A percentile compares a stretch with the other conserved stretches of the same genome.
Conservation (phyloP, 1,284 basidiomycete genomes). For the Sanghuangporus sanghuang region DNA sequence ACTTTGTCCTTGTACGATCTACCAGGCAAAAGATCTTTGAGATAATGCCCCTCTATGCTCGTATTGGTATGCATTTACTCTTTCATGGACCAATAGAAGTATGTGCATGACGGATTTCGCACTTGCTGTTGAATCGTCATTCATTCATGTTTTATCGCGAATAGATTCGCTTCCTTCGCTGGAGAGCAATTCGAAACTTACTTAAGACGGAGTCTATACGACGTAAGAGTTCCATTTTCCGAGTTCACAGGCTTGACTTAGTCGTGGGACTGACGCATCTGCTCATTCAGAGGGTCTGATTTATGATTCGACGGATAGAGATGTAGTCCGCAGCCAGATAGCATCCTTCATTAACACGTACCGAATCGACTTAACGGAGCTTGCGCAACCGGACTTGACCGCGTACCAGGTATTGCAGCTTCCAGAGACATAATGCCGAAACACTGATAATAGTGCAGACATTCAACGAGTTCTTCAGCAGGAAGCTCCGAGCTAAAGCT, state of each 20-base stretch:
- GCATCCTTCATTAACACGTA: constrained; percentile 45
- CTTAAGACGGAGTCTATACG: constrained; percentile 40
- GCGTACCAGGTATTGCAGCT: constrained; percentile 27
- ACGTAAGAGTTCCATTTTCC: constrained; percentile 27
- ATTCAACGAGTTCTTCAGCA: constrained; percentile 56
- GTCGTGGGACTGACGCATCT: neutral
- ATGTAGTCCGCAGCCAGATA: constrained; percentile 32
- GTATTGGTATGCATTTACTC: constrained; percentile 38
- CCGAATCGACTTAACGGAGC: constrained; percentile 38
- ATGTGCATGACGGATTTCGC: neutral
- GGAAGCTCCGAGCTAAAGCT: constrained; percentile 39
- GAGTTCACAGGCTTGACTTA: neutral
- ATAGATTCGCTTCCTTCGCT: constrained; percentile 33
- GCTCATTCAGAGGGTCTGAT: constrained; percentile 24
- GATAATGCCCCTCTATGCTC: constrained; percentile 43
- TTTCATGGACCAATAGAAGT: constrained; percentile 29
- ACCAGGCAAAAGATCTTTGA: constrained; percentile 43
- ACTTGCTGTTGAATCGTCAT: neutral
- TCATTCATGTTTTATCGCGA: neutral
- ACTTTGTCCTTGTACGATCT: constrained; percentile 37
- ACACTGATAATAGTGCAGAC: constrained; percentile 27
- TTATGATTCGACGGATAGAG: constrained; percentile 22
- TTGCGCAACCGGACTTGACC: constrained; percentile 36
- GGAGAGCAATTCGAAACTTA: constrained; percentile 34
- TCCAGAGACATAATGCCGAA: too few relatives aligned